These are phyloP conservation scores for Termitomyces sp. DNA, from an alignment of 768 basidiomycete genomes.

Conservation along the genomic window DNA sequence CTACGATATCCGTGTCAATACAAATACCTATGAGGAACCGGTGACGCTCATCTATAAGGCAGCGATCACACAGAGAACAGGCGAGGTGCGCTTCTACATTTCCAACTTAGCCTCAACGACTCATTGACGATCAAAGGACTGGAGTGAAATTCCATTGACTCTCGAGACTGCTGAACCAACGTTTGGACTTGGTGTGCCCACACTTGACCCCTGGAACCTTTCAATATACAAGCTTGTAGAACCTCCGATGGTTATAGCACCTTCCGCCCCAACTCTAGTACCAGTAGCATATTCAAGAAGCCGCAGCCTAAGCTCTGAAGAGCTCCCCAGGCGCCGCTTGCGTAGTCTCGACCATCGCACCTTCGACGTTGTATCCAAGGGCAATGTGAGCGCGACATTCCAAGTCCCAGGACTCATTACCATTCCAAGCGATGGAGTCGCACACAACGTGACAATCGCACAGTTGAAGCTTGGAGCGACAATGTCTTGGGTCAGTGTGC, in stretches of 20 bases:
- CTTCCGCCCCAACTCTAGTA: too few species aligned
- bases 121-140: constrained; percentile 24
- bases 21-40: constrained; percentile 26
- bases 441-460: constrained; percentile 25
- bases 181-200: constrained; percentile 33
- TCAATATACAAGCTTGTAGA: constrained; percentile 6
- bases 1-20: constrained; percentile 38
- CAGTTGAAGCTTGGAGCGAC: constrained; percentile 16
- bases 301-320: too few species aligned
- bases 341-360: not conserved
- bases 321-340: too few species aligned
- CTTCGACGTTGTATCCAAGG: not conserved
- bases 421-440: constrained; percentile 21
- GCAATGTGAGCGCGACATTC: constrained; percentile 23
- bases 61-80: constrained; percentile 33
- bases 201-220: constrained; percentile 34
- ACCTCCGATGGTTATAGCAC: too few species aligned
- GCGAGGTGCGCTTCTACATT: constrained; percentile 27
- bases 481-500: constrained; percentile 24
- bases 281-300: too few species aligned
- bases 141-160: constrained; percentile 36
- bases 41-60: constrained; percentile 37
- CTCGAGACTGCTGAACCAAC: constrained; percentile 42
- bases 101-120: not conserved
- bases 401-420: constrained; percentile 20